phyloP scores from a whole-genome alignment of 352 stramenopile genomes.

The Globisporangium abappressorium region DNA sequence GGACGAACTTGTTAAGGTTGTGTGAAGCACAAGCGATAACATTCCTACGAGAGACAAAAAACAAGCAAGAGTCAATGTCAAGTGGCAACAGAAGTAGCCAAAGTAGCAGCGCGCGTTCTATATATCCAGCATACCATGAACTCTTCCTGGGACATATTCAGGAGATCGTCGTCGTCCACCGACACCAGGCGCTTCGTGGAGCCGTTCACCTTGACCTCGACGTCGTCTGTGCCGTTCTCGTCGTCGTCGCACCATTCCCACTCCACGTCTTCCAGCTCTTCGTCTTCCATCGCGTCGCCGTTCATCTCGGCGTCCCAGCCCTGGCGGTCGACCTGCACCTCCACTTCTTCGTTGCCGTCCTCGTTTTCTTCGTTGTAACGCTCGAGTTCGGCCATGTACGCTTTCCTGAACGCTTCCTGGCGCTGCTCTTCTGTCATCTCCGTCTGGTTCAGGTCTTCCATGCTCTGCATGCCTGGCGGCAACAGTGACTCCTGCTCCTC shows the following conservation, averaged over 20 bases:
- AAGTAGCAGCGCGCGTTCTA: not conserved
- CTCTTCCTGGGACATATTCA: slow-evolving; percentile 82
- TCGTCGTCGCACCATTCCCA: slow-evolving; percentile 85
- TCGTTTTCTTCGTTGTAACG: slow-evolving; percentile 86
- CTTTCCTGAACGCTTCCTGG: slow-evolving; percentile 79
- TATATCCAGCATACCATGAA: slow-evolving; percentile 58
- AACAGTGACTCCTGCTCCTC: slow-evolving; percentile 34
- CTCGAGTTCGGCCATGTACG: slow-evolving; percentile 81
- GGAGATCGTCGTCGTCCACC: slow-evolving; percentile 77
- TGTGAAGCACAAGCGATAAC: slow-evolving; percentile 60
- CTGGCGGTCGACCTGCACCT: slow-evolving; percentile 79
- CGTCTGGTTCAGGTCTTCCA: slow-evolving; percentile 53
- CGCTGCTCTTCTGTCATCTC: slow-evolving; percentile 80
- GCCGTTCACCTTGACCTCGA: slow-evolving; percentile 71
- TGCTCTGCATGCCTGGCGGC: slow-evolving; percentile 40
- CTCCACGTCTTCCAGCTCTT: slow-evolving; percentile 78
- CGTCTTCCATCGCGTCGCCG: slow-evolving; percentile 59
- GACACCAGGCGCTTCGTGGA: slow-evolving; percentile 53
- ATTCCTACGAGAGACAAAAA: slow-evolving; percentile 37
- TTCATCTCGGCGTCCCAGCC: slow-evolving; percentile 86
- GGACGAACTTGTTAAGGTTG: slow-evolving; percentile 10
- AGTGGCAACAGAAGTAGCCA: not conserved
- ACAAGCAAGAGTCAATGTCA: not conserved
- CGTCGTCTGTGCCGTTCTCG: slow-evolving; percentile 31
- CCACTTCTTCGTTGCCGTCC: slow-evolving; percentile 62